Evolutionary conservation across 805 yeast genomes (phyloP).

Genomic region (Pichia manshurica): DNA sequence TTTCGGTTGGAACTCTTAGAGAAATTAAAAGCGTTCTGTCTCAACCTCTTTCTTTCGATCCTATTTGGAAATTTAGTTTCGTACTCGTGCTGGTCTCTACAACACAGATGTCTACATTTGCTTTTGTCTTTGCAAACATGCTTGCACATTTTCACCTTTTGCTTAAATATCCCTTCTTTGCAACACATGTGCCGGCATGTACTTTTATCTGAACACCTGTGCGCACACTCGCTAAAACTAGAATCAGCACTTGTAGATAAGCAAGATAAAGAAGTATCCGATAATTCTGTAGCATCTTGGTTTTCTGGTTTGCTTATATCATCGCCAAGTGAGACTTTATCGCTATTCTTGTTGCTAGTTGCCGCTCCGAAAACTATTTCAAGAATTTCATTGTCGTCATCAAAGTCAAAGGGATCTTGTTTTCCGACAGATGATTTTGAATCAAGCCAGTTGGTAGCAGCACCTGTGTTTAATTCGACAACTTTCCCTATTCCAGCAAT

Average conservation of each 20-base stretch:
- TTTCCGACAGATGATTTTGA: neutral
- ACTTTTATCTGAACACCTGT: slow-evolving; percentile 35
- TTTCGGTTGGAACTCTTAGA: neutral
- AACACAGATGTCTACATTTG: slow-evolving; percentile 35
- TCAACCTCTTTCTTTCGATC: neutral
- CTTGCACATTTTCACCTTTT: slow-evolving; percentile 25
- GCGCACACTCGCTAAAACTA: slow-evolving; percentile 32
- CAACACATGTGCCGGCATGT: slow-evolving; percentile 45
- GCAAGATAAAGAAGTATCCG: neutral
- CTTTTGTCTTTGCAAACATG: slow-evolving; percentile 38
- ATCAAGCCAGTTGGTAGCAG: neutral
- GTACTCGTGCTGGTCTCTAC: slow-evolving; percentile 16
- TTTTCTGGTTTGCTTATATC: neutral
- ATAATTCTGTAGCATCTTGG: neutral
- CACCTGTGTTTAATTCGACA: slow-evolving; percentile 2
- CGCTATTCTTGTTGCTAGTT: neutral
- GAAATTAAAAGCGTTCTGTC: slow-evolving; percentile 7
- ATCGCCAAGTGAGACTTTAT: neutral
- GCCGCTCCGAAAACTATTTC: slow-evolving; percentile 22
- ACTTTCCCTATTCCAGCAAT: slow-evolving; percentile 28
- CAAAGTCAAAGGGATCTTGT: slow-evolving; percentile 3
- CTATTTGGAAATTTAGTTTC: neutral
- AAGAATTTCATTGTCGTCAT: slow-evolving; percentile 18
- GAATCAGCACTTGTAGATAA: neutral
- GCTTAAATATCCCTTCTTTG: slow-evolving; percentile 33